These are phyloP conservation scores for Aspergillus sp. DNA, from an alignment of 2,329 filamentous ascomycete genomes.

Conservation along the genomic window DNA sequence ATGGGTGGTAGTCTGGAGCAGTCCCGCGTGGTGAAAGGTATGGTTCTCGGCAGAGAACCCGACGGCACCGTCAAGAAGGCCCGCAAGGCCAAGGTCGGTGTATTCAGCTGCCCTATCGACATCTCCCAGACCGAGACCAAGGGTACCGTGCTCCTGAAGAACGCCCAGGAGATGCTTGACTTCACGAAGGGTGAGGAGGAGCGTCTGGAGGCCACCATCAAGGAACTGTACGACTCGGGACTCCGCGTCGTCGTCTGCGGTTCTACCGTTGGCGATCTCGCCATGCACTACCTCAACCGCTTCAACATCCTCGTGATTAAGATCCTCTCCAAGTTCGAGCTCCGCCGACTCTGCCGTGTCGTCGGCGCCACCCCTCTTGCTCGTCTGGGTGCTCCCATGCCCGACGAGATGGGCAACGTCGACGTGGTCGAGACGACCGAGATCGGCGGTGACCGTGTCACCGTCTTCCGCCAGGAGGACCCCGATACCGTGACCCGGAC, in stretches of 20 bases:
- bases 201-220: slow-evolving; percentile 86
- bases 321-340: slow-evolving; percentile 96
- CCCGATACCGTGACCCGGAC: slow-evolving; percentile 81
- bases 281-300: slow-evolving; percentile 96
- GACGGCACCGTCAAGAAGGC: slow-evolving; percentile 90
- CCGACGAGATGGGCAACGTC: slow-evolving; percentile 96
- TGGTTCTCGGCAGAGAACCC: slow-evolving; percentile 98
- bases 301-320: slow-evolving; percentile 96
- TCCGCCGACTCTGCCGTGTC: slow-evolving; percentile 90
- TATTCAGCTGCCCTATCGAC: slow-evolving; percentile 95
- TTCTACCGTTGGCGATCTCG: slow-evolving; percentile 90
- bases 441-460: slow-evolving; percentile 96
- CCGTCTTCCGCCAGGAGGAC: slow-evolving; percentile 91
- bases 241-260: slow-evolving; percentile 89
- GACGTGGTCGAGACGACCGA: slow-evolving; percentile 96
- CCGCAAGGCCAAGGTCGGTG: slow-evolving; percentile 88
- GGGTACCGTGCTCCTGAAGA: slow-evolving; percentile 94
- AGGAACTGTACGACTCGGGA: slow-evolving; percentile 93
- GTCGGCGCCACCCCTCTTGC: slow-evolving; percentile 96
- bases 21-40: slow-evolving; percentile 91
- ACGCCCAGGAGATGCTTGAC: slow-evolving; percentile 97
- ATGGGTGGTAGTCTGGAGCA: slow-evolving; percentile 97
- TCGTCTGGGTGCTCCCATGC: slow-evolving; percentile 94
- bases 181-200: slow-evolving; percentile 96
- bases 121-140: slow-evolving; percentile 97